Evolutionary conservation across 345 rosid genomes (phyloP), one percentile per base, ranked within the genome.

Genomic region (Acer yangbiense): DNA sequence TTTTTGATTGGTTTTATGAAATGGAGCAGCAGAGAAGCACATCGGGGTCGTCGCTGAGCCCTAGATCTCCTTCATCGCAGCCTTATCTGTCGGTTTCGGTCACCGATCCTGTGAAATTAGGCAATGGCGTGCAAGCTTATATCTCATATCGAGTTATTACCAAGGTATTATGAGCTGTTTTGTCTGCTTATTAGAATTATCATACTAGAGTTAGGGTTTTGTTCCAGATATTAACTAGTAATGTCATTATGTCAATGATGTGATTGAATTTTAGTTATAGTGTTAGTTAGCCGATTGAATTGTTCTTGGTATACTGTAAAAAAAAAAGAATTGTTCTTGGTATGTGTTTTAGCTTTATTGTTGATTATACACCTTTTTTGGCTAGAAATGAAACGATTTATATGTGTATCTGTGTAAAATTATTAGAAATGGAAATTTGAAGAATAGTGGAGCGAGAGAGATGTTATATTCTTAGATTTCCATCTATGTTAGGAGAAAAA

Each of bases 61-160:
- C 98, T 77, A 91, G 97, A 91, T 94, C 98, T 80, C 92, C 94
- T 14, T 80, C 92, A 7, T 91, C 95, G 64, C 90, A 78, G 71
- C 93, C 93, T 23, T 93, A 76, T 77, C 74, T 96, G 5, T 89
- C 90, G 5, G 97, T 90, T 58, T 91, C 95, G 57, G 98, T 96
- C 74, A 83, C 91, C 41, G 99, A 94, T 89, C 99, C 99, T 50
- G 98, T 94, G 52, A 97, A 97, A 89, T 89, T 97, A 79, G 99
- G 98, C 77, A 94, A 89, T 82, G 99, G 97, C 88, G 99, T 97
- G 16, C 98, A 97, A 88, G 83, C 98, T 76, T 94, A 94, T 77
- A 90, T 96, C 86, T 94, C 99, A 23, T 97, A 94, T 83, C 88
- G 98, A 77, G 95, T 97, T 73, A 85, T 91, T 90, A 93, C 97